These are phyloP conservation scores for Cyclospora cayetanensis DNA, from an alignment of 169 alveolate genomes.

Conservation along the genomic window DNA sequence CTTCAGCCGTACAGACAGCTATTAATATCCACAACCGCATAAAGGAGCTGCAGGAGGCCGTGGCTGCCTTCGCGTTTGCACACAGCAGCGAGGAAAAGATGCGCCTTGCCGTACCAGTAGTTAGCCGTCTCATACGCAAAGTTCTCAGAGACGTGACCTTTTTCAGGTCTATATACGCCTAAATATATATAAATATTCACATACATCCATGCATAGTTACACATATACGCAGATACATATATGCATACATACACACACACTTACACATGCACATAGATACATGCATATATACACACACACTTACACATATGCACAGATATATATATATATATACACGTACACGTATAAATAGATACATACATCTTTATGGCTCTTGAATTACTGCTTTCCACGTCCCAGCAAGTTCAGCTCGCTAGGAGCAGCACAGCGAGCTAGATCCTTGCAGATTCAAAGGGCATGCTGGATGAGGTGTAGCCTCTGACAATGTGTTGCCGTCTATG, in stretches of 20 bases:
- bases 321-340: too few species aligned
- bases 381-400: not conserved
- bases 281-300: not conserved
- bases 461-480: not conserved
- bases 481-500: not conserved
- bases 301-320: not conserved
- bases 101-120: slow-evolving; percentile 85
- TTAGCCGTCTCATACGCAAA: slow-evolving; percentile 81
- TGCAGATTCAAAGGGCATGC: not conserved
- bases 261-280: not conserved
- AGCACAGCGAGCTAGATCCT: not conserved
- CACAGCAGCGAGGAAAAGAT: slow-evolving; percentile 81
- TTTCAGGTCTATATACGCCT: slow-evolving; percentile 24
- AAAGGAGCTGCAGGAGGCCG: not conserved
- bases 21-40: slow-evolving; percentile 1
- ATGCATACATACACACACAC: not conserved
- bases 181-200: not conserved
- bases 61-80: slow-evolving; percentile 42
- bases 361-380: too few species aligned
- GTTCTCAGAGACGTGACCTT: slow-evolving; percentile 84
- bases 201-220: not conserved
- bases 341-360: not conserved
- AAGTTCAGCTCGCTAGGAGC: not conserved
- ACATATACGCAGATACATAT: not conserved
- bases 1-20: slow-evolving; percentile 15